phyloP scores from a whole-genome alignment of 352 stramenopile species.

The Phytopythium oedochilum region DNA sequence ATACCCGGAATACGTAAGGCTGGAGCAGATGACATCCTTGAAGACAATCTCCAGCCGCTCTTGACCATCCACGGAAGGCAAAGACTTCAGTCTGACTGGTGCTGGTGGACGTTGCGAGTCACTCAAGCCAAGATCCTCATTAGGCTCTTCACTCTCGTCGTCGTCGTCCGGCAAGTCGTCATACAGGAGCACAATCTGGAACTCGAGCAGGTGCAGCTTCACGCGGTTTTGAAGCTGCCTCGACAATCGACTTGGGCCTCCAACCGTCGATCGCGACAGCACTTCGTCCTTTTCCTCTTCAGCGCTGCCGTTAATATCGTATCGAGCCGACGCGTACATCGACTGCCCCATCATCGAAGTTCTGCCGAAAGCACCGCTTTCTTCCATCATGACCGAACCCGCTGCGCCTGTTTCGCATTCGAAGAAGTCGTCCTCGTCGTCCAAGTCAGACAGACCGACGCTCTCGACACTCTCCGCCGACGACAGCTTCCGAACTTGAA shows the following conservation, averaged over 20 bases:
- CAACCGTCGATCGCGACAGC: constrained; percentile 27
- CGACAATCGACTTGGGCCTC: constrained; percentile 26
- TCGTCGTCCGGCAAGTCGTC: constrained; percentile 69
- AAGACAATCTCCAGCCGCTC: constrained; percentile 62
- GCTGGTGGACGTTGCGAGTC: constrained; percentile 18
- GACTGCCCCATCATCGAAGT: constrained; percentile 67
- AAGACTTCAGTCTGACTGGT: constrained; percentile 21
- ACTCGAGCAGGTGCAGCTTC: constrained; percentile 79
- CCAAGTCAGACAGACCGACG: constrained; percentile 74
- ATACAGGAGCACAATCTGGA: constrained; percentile 70
- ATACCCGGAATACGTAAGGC: constrained; percentile 53
- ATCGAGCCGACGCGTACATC: constrained; percentile 79
- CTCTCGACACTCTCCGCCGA: constrained; percentile 76
- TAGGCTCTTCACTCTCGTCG: constrained; percentile 17
- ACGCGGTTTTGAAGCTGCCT: constrained; percentile 50
- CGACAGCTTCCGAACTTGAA: constrained; percentile 48
- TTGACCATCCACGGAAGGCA: constrained; percentile 57
- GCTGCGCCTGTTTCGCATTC: constrained; percentile 65
- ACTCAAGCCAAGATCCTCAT: constrained; percentile 13
- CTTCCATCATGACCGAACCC: constrained; percentile 27
- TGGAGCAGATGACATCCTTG: constrained; percentile 71
- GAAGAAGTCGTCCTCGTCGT: constrained; percentile 83
- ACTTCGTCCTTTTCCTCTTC: constrained; percentile 7
- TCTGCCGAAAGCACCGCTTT: constrained; percentile 19
- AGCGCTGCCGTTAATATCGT: constrained; percentile 30